These are phyloP conservation scores for Dimargaris cristalligena DNA, from an alignment of 192 early-diverging fungal genomes.

Conservation along the genomic window DNA sequence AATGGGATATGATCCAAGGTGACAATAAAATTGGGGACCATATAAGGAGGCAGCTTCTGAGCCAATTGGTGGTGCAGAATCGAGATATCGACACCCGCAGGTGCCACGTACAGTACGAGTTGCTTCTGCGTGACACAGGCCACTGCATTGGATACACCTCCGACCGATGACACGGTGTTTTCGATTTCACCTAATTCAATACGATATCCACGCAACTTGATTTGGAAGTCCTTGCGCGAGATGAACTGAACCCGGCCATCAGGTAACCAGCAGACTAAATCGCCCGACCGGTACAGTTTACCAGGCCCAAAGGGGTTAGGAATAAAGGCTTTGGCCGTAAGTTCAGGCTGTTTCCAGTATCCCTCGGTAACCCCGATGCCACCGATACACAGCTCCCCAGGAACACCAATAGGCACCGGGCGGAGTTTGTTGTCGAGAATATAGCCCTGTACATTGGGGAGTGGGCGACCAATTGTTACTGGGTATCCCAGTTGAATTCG, in stretches of 20 bases:
- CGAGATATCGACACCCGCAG: not conserved
- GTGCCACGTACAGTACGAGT: constrained; percentile 6
- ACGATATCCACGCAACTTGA: constrained; percentile 50
- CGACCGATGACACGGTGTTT: not conserved
- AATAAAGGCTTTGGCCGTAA: constrained; percentile 33
- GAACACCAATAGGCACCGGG: constrained; percentile 14
- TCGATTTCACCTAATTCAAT: constrained; percentile 51
- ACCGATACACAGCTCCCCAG: constrained; percentile 40
- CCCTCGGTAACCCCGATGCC: constrained; percentile 39
- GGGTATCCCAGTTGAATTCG: not conserved
- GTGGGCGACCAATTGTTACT: not conserved
- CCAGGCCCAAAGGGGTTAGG: constrained; percentile 28
- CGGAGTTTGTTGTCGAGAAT: not conserved
- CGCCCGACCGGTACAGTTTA: constrained; percentile 43
- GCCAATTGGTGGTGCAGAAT: not conserved
- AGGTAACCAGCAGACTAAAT: constrained; percentile 41
- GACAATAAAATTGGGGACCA: constrained; percentile 1
- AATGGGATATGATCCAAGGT: not conserved
- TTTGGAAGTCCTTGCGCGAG: constrained; percentile 44
- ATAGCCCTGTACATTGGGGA: constrained; percentile 1
- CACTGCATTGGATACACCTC: not conserved
- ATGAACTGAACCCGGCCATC: constrained; percentile 40
- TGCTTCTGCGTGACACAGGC: constrained; percentile 7
- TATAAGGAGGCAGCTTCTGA: not conserved
- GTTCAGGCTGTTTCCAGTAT: constrained; percentile 30